A percentile compares a stretch with the other conserved stretches of the same genome.
phyloP scores from a whole-genome alignment of 106 monocot species.

The Apostasia ramifera region DNA sequence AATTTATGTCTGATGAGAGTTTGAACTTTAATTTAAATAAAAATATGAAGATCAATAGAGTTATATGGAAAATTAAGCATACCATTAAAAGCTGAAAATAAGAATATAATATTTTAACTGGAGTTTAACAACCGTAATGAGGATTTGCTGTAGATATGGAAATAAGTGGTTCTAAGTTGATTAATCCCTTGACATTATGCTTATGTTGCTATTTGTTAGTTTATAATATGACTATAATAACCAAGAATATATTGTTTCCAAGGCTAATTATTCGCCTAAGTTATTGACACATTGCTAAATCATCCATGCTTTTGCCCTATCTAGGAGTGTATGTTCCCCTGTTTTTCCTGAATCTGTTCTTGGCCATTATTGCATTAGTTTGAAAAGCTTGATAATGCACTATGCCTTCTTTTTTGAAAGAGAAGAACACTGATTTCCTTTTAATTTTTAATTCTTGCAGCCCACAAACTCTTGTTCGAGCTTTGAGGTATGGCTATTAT shows the following conservation, averaged over 20 bases:
- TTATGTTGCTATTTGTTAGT: background rate
- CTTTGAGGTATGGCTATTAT: constrained; percentile 58
- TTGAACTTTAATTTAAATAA: background rate
- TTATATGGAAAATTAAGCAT: background rate
- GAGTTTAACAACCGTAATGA: background rate
- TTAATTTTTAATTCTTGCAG: constrained; percentile 48
- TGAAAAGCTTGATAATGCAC: background rate
- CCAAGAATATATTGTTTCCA: background rate
- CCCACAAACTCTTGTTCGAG: constrained; percentile 87
- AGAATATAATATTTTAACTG: too few relatives aligned
- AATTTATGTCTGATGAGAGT: background rate
- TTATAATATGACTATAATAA: background rate
- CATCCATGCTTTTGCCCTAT: constrained; percentile 1
- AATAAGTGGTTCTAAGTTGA: background rate
- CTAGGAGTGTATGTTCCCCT: background rate
- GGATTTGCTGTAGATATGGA: background rate
- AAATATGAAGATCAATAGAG: background rate
- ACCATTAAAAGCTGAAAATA: background rate
- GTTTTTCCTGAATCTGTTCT: background rate
- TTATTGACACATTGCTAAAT: background rate
- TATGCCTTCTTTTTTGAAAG: background rate
- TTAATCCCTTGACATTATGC: background rate
- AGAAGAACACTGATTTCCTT: background rate
- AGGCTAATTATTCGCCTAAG: background rate
- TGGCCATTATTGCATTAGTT: background rate